Evolutionary conservation across 1,139 yeast species (phyloP).

Genomic region (Debaryomyces subglobosus): DNA sequence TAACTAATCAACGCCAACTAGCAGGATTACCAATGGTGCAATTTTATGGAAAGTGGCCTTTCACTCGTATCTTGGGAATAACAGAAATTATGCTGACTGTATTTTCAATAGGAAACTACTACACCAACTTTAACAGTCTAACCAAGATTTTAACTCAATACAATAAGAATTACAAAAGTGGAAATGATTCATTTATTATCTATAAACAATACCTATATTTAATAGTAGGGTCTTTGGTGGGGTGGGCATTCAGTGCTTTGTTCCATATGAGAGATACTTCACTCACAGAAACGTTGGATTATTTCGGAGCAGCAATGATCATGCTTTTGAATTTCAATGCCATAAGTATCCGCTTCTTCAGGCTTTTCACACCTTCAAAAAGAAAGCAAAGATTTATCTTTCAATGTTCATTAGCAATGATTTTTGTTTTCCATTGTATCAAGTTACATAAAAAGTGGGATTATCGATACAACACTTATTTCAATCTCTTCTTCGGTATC

Average conservation of each 20-base stretch:
- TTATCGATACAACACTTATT: conserved; percentile 40
- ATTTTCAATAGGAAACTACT: conserved; percentile 44
- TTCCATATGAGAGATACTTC: conserved; percentile 46
- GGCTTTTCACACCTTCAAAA: conserved; percentile 22
- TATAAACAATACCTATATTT: conserved; percentile 36
- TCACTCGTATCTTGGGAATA: conserved; percentile 38
- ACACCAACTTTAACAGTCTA: conserved; percentile 36
- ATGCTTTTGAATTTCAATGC: conserved; percentile 42
- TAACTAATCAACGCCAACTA: conserved; percentile 29
- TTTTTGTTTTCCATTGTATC: conserved; percentile 33
- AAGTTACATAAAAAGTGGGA: conserved; percentile 40
- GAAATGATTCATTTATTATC: conserved; percentile 25
- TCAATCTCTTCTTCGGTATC: conserved; percentile 39
- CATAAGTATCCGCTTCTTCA: conserved; percentile 36
- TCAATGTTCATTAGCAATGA: conserved; percentile 16
- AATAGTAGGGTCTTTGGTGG: conserved; percentile 33
- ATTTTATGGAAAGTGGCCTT: conserved; percentile 54
- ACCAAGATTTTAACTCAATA: conserved; percentile 31
- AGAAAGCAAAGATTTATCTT: conserved; percentile 14
- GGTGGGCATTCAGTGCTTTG: conserved; percentile 44
- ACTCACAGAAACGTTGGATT: conserved; percentile 47
- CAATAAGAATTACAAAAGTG: conserved; percentile 21
- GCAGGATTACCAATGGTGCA: conserved; percentile 36
- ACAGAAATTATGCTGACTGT: conserved; percentile 43
- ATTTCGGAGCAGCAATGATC: conserved; percentile 48